Conservation (phyloP, 78 protist genomes). For the Emiliania huxleyi region DNA sequence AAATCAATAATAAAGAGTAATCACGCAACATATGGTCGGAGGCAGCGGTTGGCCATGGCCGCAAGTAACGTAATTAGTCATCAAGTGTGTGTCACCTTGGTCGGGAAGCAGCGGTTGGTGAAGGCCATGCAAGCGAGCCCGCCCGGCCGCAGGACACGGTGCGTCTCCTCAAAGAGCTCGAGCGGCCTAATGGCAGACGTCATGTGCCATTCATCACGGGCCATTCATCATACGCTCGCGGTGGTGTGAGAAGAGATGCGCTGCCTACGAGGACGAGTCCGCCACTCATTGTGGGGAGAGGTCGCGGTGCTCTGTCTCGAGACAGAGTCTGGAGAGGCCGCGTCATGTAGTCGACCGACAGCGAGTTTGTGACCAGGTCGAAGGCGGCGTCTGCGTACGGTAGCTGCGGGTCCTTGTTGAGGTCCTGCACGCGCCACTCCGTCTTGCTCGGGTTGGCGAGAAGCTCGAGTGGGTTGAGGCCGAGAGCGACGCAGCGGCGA, state of each 20-base stretch:
- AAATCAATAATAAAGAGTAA: too few relatives aligned
- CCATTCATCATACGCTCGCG: too few relatives aligned
- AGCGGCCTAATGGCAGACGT: too few relatives aligned
- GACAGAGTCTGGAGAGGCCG: not conserved
- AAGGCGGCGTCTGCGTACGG: not conserved
- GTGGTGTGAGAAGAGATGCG: too few relatives aligned
- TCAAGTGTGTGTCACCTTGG: too few relatives aligned
- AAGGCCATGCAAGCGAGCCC: not conserved
- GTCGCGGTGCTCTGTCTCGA: too few relatives aligned
- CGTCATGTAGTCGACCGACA: not conserved
- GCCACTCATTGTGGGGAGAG: too few relatives aligned
- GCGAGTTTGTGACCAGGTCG: not conserved
- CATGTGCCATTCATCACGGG: too few relatives aligned
- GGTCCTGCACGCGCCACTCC: conserved; percentile 14
- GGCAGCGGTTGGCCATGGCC: too few relatives aligned
- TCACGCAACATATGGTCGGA: too few relatives aligned
- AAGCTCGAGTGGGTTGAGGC: conserved; percentile 11
- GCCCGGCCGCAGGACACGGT: not conserved
- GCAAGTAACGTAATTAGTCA: too few relatives aligned
- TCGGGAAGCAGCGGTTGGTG: conserved; percentile 24
- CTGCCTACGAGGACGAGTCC: too few relatives aligned
- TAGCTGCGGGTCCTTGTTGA: not conserved
- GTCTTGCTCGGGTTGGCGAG: not conserved
- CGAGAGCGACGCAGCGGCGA: not conserved
- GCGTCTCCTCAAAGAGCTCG: not conserved